Conservation (phyloP, 2,329 filamentous ascomycete genomes). For the Immersiporthe knoxdaviesiana region DNA sequence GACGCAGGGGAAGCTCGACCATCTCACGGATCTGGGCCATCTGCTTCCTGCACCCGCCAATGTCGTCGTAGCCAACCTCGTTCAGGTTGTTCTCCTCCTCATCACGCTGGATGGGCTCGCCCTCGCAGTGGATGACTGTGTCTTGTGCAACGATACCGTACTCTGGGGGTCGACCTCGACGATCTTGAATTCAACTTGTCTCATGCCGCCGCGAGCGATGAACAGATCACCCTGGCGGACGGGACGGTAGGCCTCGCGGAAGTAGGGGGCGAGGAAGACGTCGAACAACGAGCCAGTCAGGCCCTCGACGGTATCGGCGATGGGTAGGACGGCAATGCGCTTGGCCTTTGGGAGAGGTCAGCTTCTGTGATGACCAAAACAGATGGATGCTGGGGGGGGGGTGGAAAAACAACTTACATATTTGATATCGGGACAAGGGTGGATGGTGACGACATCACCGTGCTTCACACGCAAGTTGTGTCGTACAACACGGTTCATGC, state of each 20-base stretch:
- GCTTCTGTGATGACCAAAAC: constrained; percentile 29
- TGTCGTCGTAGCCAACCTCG: constrained; percentile 98
- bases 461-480: constrained; percentile 99
- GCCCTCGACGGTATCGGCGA: constrained; percentile 97
- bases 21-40: constrained; percentile 99
- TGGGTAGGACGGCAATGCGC: constrained; percentile 96
- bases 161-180: constrained; percentile 98
- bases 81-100: constrained; percentile 99
- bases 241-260: constrained; percentile 97
- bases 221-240: constrained; percentile 97
- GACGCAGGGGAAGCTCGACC: constrained; percentile 93
- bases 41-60: constrained; percentile 98
- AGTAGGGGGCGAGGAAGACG: constrained; percentile 98
- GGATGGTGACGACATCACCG: constrained; percentile 95
- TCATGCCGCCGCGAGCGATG: constrained; percentile 96
- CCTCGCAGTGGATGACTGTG: constrained; percentile 98
- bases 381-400: too few species aligned
- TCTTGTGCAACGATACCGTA: constrained; percentile 99
- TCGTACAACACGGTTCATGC: constrained; percentile 97
- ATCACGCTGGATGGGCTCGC: constrained; percentile 92
- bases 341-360: constrained; percentile 70
- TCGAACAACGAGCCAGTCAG: constrained; percentile 98
- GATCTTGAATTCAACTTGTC: constrained; percentile 99
- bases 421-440: constrained; percentile 99
- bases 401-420: constrained; percentile 69